Evolutionary conservation across 805 yeast species (phyloP).

Genomic region (Saccharomycopsis malanga): DNA sequence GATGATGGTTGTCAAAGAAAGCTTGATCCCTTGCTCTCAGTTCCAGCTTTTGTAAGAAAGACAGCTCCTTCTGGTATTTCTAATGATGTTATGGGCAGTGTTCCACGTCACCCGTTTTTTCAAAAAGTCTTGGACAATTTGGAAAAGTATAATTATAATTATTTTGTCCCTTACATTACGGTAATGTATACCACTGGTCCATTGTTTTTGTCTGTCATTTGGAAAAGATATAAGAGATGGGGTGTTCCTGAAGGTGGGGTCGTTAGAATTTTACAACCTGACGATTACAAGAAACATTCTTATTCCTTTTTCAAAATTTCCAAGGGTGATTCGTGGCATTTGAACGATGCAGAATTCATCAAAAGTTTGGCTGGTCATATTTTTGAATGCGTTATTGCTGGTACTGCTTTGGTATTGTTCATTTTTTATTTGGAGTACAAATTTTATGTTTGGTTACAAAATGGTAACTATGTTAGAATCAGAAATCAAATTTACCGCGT

Average conservation of each 20-base stretch:
- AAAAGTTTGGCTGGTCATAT: constrained; percentile 70
- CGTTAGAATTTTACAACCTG: constrained; percentile 65
- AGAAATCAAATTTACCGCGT: constrained; percentile 9
- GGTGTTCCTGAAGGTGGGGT: constrained; percentile 59
- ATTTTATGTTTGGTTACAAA: constrained; percentile 36
- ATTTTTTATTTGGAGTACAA: constrained; percentile 42
- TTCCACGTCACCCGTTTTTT: constrained; percentile 83
- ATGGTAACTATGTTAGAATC: constrained; percentile 22
- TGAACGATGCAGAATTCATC: constrained; percentile 77
- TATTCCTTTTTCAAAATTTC: constrained; percentile 67
- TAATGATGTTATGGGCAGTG: constrained; percentile 88
- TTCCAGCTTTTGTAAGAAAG: constrained; percentile 81
- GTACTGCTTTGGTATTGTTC: constrained; percentile 50
- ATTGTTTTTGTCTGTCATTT: constrained; percentile 71
- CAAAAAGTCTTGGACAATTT: constrained; percentile 59
- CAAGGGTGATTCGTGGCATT: constrained; percentile 89
- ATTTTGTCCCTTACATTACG: constrained; percentile 82
- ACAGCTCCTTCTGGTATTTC: constrained; percentile 88
- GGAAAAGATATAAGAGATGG: constrained; percentile 84
- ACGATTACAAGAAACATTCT: constrained; percentile 56
- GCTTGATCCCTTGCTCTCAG: constrained; percentile 72
- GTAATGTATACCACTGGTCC: constrained; percentile 95
- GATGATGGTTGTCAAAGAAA: constrained; percentile 82
- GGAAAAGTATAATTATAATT: constrained; percentile 55
- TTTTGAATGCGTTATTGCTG: constrained; percentile 60